A percentile compares a stretch with the other conserved stretches of the same genome.
Evolutionary conservation across 805 yeast species (phyloP).

Genomic region (Yarrowia sp.): DNA sequence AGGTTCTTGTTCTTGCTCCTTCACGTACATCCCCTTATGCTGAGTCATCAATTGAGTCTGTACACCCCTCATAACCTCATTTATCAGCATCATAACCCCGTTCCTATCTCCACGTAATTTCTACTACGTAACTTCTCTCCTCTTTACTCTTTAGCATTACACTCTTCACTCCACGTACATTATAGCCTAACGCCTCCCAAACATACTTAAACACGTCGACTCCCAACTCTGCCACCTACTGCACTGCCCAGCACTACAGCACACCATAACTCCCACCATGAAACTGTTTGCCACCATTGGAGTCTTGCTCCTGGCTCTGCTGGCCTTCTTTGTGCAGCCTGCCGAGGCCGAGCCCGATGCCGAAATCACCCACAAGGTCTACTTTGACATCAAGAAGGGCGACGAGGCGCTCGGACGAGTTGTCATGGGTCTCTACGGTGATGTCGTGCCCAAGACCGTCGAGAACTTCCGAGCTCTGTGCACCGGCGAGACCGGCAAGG

Average conservation of each 20-base stretch:
- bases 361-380: constrained; percentile 71
- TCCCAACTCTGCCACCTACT: not conserved
- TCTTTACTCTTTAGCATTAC: too few species aligned
- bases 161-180: not conserved
- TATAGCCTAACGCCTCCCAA: not conserved
- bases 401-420: constrained; percentile 74
- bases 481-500: constrained; percentile 66
- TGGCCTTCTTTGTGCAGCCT: constrained; percentile 8
- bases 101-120: too few species aligned
- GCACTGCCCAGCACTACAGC: not conserved
- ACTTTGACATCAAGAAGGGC: constrained; percentile 80
- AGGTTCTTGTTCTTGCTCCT: too few species aligned
- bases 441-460: constrained; percentile 80
- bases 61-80: too few species aligned
- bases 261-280: constrained; percentile 28
- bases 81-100: too few species aligned
- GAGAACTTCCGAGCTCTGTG: constrained; percentile 83
- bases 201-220: not conserved
- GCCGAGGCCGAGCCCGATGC: constrained; percentile 36
- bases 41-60: too few species aligned
- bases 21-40: too few species aligned
- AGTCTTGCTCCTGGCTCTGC: constrained; percentile 28
- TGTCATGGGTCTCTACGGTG: constrained; percentile 83
- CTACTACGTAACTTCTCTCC: too few species aligned
- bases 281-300: constrained; percentile 31